These are phyloP conservation scores for Madurella fahalii DNA, from an alignment of 2,329 filamentous ascomycete genomes.

Conservation along the genomic window DNA sequence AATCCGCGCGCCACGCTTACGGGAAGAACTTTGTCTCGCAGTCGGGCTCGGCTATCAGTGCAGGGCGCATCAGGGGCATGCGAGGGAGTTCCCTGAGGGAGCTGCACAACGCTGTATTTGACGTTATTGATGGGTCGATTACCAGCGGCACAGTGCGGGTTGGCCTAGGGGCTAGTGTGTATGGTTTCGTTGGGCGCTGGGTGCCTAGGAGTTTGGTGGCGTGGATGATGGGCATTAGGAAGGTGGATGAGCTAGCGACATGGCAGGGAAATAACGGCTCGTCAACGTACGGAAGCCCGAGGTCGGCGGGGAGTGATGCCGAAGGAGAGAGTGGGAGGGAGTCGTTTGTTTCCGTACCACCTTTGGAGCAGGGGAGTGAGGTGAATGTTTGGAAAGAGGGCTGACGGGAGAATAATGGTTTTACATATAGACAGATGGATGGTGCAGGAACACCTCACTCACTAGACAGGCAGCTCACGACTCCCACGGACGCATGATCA, in stretches of 20 bases:
- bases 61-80: slow-evolving; percentile 54
- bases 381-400: slow-evolving; percentile 46
- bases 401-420: slow-evolving; percentile 12
- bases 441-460: slow-evolving; percentile 11
- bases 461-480: slow-evolving; percentile 9
- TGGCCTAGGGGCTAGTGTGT: slow-evolving; percentile 77
- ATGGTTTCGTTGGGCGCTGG: slow-evolving; percentile 80
- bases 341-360: slow-evolving; percentile 48
- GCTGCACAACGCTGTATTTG: slow-evolving; percentile 84
- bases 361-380: slow-evolving; percentile 37
- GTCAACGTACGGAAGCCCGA: slow-evolving; percentile 22
- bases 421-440: background rate
- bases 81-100: slow-evolving; percentile 70
- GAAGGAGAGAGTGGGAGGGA: slow-evolving; percentile 35
- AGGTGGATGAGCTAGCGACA: slow-evolving; percentile 52
- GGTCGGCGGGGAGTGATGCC: slow-evolving; percentile 28
- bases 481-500: background rate
- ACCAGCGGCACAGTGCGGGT: slow-evolving; percentile 66
- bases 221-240: slow-evolving; percentile 85
- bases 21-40: slow-evolving; percentile 58
- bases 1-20: slow-evolving; percentile 57
- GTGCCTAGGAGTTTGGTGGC: slow-evolving; percentile 73
- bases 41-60: slow-evolving; percentile 51
- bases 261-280: slow-evolving; percentile 41
- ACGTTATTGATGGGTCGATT: slow-evolving; percentile 69